Conservation (phyloP, 1,284 basidiomycete genomes). For the Trametes pubescens region DNA sequence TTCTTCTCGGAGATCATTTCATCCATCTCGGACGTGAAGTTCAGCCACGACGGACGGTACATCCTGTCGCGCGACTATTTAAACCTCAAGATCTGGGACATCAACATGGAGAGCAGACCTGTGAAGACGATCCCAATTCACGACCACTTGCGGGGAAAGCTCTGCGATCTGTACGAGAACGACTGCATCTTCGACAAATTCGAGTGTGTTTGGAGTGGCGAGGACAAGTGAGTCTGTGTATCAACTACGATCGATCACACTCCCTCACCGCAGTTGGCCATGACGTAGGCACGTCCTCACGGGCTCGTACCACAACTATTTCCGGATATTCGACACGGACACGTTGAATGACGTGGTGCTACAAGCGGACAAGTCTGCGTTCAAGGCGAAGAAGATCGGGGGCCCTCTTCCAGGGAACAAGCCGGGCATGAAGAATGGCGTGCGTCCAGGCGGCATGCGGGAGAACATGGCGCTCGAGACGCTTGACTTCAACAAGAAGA, state of each 20-base stretch:
- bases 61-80: constrained; percentile 98
- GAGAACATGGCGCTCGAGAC: constrained; percentile 91
- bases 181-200: constrained; percentile 99
- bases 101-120: constrained; percentile 98
- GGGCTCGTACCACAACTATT: constrained; percentile 99
- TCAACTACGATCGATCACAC: not conserved
- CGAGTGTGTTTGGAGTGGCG: constrained; percentile 95
- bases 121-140: constrained; percentile 99
- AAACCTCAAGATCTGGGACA: constrained; percentile 99
- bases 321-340: constrained; percentile 98
- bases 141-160: constrained; percentile 95
- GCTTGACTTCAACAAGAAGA: constrained; percentile 99
- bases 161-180: constrained; percentile 99
- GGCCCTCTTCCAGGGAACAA: constrained; percentile 79
- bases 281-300: constrained; percentile 86
- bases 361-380: constrained; percentile 99
- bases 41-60: constrained; percentile 96
- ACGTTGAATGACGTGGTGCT: constrained; percentile 91
- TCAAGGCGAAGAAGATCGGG: constrained; percentile 99
- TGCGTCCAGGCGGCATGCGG: constrained; percentile 71
- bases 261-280: constrained; percentile 8
- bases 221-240: constrained; percentile 81
- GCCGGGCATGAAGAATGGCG: constrained; percentile 74
- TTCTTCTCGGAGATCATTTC: constrained; percentile 99
- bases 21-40: constrained; percentile 99